Evolutionary conservation across 768 basidiomycete genomes (phyloP).

Genomic region (Candolleomyces efflorescens): DNA sequence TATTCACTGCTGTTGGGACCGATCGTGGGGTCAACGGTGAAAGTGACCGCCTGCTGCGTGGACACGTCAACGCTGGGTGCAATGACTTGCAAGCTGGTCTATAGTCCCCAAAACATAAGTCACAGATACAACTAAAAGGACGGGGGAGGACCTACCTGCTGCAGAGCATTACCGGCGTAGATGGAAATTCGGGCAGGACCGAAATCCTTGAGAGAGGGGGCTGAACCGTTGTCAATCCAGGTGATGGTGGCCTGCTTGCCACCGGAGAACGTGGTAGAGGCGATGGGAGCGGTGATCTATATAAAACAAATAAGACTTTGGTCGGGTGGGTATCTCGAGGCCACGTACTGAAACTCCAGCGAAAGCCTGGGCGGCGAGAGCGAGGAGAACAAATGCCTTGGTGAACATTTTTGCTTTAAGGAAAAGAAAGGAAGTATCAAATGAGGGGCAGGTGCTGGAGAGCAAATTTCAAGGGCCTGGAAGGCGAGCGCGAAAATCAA

Average conservation of each 20-base stretch:
- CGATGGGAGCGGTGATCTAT: conserved; percentile 57
- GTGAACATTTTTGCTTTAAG: conserved; percentile 42
- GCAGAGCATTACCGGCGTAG: conserved; percentile 55
- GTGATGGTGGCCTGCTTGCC: conserved; percentile 45
- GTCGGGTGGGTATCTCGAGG: neutral
- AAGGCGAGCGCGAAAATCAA: too few relatives aligned
- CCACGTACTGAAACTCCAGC: conserved; percentile 54
- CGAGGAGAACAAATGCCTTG: conserved; percentile 43
- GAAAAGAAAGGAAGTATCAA: too few relatives aligned
- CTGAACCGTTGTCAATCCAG: conserved; percentile 54
- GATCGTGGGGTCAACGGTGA: conserved; percentile 46
- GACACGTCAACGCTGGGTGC: conserved; percentile 48
- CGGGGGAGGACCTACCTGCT: conserved; percentile 45
- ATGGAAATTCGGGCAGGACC: conserved; percentile 52
- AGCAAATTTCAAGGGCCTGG: too few relatives aligned
- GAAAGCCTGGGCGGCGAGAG: conserved; percentile 47
- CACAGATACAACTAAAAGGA: neutral
- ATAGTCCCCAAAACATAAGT: neutral
- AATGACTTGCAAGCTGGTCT: conserved; percentile 58
- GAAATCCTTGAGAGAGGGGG: conserved; percentile 48
- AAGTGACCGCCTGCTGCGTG: conserved; percentile 37
- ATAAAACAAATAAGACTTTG: too few relatives aligned
- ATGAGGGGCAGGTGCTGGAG: too few relatives aligned
- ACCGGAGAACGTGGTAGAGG: conserved; percentile 39
- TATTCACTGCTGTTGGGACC: conserved; percentile 56